Base-by-base conservation (phyloP, 2,329 filamentous ascomycete genomes). In the Monosporascus ibericus region DNA sequence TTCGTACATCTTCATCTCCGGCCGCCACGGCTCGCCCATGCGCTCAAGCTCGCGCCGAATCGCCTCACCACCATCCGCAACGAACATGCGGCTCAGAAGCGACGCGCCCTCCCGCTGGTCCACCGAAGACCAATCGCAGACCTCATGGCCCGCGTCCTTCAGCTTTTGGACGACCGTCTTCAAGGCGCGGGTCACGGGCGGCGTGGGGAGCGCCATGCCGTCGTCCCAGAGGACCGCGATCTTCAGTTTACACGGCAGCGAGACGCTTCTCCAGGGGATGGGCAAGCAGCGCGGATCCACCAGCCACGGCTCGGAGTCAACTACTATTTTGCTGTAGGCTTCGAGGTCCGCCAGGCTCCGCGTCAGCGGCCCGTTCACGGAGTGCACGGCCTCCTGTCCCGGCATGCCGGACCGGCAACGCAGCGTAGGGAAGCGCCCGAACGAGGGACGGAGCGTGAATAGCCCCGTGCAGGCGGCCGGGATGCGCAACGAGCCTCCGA, bases 201-300 rank as follows among this genome's bases (percentile, higher is more conserved):
- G 85, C 49, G 87, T 86, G 0, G 86, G 86, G 6, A 68, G 73
- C 5, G 87, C 84, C 48, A 84, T 73, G 9, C 78, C 80, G 63
- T 89, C 86, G 64, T 85, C 72, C 77, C 79, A 83, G 67, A 88
- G 73, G 34, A 88, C 77, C 5, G 73, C 85, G 50, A 89, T 71
- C 44, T 72, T 78, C 24, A 87, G 65, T 50, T 66, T 75, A 22
- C 48, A 3, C 0, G 72, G 67, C 3, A 72, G 55, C 2, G 63
- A 51, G 0, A 65, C 63, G 1, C 58, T 37, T 6, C 75, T 66
- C 81, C 82, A 86, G 0, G 80, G 78, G 24, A 85, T 75, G 0
- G 82, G 81, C 1, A 84, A 61, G 38, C 82, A 76, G n/a, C 76
- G 76, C 0, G 82, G 75, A 52, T 86, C 82, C 2, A 62, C 63